phyloP scores from a whole-genome alignment of 2,329 filamentous ascomycete genomes.

The Trichoderma hamatum region DNA sequence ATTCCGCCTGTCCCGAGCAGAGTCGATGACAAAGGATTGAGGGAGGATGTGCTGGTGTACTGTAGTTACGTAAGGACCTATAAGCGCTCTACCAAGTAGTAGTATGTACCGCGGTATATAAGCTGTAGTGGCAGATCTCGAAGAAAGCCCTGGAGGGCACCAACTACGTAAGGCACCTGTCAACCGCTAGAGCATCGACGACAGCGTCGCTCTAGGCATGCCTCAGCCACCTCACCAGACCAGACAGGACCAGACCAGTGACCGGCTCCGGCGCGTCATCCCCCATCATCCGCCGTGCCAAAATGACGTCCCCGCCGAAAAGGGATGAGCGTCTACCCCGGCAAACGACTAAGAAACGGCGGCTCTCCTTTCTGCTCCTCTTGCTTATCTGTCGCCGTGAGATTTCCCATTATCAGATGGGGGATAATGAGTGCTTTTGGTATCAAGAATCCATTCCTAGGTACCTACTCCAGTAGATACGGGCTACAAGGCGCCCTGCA shows the following conservation, averaged over 20 bases:
- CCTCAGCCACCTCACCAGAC: slow-evolving; percentile 26
- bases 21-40: not conserved
- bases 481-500: not conserved
- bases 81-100: not conserved
- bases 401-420: not conserved
- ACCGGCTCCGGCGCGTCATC: slow-evolving; percentile 27
- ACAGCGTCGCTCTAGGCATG: slow-evolving; percentile 7
- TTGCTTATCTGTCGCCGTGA: slow-evolving; percentile 4
- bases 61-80: not conserved
- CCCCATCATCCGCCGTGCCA: slow-evolving; percentile 23
- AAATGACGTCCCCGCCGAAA: slow-evolving; percentile 26
- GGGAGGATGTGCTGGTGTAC: not conserved
- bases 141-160: not conserved
- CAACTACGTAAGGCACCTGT: not conserved
- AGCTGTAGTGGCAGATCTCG: not conserved
- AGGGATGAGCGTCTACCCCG: not conserved
- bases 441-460: not conserved
- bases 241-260: slow-evolving; percentile 16
- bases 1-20: slow-evolving; percentile 7
- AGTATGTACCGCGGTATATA: not conserved
- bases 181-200: not conserved
- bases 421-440: not conserved
- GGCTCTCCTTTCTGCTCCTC: not conserved
- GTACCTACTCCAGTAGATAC: not conserved
- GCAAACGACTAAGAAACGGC: slow-evolving; percentile 13